Base-by-base conservation (phyloP, 305 asterid species). In the Andrographis paniculata region DNA sequence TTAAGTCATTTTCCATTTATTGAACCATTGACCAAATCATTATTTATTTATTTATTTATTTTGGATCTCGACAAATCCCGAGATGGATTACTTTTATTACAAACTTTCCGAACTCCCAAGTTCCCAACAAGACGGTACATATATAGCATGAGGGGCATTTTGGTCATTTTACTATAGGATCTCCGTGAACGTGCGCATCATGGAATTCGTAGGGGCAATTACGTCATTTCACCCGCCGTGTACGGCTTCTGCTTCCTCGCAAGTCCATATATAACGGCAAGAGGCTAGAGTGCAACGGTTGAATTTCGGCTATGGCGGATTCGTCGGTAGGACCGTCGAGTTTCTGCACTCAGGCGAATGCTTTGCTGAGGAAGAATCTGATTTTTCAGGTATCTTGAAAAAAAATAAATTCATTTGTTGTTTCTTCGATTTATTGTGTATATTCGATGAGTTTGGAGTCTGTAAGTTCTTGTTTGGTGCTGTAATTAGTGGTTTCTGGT, bases 291-390 rank as follows among this genome's bases (percentile, higher is more conserved):
- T 38, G 65, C 36, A 23, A 5, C 39, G 37, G 48, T 19, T 48
- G 14, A 4, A 48, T 35, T 50, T 61, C 30, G 27, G 41, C 31
- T 20, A 86, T 82, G 95, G 84, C 69, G 48, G 95, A 74, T 58
- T 45, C 70, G 13, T 42, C 76, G 18, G 37, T 42, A 42, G 87
- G 79, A 27, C 74, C 96, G 42, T 73, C 55, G 9, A 35, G 55
- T 20, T 50, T 50, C 16, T 16, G 84, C 78, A 86, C 95, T 17
- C 98, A 86, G 75, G 95, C 98, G 9, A 67, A 89, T 76, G 98
- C 98, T 69, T 62, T 89, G 67, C 87, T 89, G 23, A 67, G 94
- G 69, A 86, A 89, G 71, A 89, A 89, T 63, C 60, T 89, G 67
- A 80, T 81, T 56, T 82, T 79, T 69, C 98, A 89, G 94, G 98